Conservation (phyloP, 2,329 filamentous ascomycete species). For the Ophiocordyceps camponoti-leonardi region DNA sequence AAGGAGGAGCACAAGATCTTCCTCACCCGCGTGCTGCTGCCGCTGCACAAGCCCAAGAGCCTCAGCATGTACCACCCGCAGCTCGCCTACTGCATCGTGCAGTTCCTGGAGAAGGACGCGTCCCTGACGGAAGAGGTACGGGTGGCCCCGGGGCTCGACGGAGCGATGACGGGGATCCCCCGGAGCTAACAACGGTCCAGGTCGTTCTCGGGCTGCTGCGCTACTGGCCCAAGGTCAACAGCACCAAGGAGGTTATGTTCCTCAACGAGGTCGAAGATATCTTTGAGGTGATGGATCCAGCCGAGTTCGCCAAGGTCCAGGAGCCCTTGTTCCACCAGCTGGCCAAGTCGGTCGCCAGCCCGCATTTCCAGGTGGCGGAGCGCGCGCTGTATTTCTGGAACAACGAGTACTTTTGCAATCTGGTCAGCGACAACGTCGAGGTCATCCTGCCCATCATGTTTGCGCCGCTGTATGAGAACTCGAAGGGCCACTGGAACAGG, state of each 20-base stretch:
- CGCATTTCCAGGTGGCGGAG: conserved; percentile 97
- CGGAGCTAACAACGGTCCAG: conserved; percentile 21
- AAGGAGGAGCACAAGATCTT: conserved; percentile 99
- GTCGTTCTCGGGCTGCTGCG: conserved; percentile 86
- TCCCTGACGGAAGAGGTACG: conserved; percentile 83
- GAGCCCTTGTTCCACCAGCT: conserved; percentile 94
- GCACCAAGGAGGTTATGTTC: conserved; percentile 99
- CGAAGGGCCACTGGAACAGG: conserved; percentile 98
- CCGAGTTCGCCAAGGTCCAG: conserved; percentile 96
- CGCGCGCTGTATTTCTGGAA: conserved; percentile 99
- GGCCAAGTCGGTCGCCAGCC: conserved; percentile 93
- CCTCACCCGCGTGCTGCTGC: conserved; percentile 79
- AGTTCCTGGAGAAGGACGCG: conserved; percentile 95
- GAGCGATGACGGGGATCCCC: not conserved
- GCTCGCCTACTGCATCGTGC: conserved; percentile 94
- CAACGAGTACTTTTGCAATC: conserved; percentile 98
- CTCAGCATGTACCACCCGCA: conserved; percentile 99
- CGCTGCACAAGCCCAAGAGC: conserved; percentile 95
- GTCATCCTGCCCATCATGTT: conserved; percentile 99
- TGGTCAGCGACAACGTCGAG: conserved; percentile 97
- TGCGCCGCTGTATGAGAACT: conserved; percentile 93
- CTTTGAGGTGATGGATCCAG: conserved; percentile 98
- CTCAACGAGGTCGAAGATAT: conserved; percentile 98
- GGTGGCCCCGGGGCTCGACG: not conserved
- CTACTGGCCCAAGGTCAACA: conserved; percentile 99